These are phyloP conservation scores for Pharnaceum exiguum DNA, from an alignment of 148 eudicot genomes.

Conservation along the genomic window DNA sequence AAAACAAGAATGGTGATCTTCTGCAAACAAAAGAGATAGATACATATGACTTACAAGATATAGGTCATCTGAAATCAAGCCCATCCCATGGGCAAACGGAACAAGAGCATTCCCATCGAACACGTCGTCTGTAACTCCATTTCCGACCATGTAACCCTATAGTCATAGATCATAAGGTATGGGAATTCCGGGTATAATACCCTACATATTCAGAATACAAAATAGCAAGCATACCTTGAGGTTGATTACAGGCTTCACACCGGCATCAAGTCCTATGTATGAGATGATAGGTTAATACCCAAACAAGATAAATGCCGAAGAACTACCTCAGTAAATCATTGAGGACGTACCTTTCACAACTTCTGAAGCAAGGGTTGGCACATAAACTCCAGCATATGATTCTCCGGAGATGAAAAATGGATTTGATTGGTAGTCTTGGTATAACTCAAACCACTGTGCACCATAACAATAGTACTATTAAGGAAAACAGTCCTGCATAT, in stretches of 20 bases:
- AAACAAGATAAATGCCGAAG: background rate
- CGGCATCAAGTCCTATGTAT: slow-evolving; percentile 67
- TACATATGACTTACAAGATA: slow-evolving; percentile 55
- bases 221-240: slow-evolving; percentile 48
- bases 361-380: slow-evolving; percentile 86
- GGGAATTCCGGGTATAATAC: background rate
- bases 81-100: slow-evolving; percentile 95
- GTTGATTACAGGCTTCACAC: slow-evolving; percentile 65
- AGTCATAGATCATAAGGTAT: background rate
- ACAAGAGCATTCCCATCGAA: slow-evolving; percentile 93
- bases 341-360: slow-evolving; percentile 61
- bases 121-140: slow-evolving; percentile 74
- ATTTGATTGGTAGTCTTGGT: slow-evolving; percentile 64
- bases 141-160: slow-evolving; percentile 99
- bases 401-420: slow-evolving; percentile 87
- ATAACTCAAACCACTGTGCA: slow-evolving; percentile 78
- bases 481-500: background rate
- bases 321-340: background rate
- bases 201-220: background rate
- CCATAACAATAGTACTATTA: slow-evolving; percentile 1
- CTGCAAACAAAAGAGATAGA: no score
- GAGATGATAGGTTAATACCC: background rate
- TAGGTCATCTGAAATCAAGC: slow-evolving; percentile 75
- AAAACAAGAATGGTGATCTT: no score
- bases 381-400: slow-evolving; percentile 94